Conservation (phyloP, 345 rosid species). For the Boechera divaricarpa region DNA sequence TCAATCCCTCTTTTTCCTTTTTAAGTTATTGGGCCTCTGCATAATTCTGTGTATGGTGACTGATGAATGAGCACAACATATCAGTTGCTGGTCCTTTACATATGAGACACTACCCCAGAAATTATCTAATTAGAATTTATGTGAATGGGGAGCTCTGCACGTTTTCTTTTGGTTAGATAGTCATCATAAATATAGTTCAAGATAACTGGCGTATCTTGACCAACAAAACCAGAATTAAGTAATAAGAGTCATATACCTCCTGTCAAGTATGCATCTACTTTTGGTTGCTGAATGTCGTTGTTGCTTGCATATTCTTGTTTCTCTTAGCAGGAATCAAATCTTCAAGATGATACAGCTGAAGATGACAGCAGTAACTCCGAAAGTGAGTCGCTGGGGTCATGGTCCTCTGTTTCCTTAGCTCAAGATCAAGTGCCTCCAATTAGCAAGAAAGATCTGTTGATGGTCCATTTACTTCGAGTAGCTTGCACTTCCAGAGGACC, state of each 20-base stretch:
- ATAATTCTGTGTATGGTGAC: not conserved
- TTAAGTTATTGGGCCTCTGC: not conserved
- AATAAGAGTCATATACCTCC: slow-evolving; percentile 11
- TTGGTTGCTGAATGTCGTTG: slow-evolving; percentile 12
- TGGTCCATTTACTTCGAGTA: slow-evolving; percentile 91
- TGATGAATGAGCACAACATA: not conserved
- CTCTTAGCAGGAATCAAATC: slow-evolving; percentile 20
- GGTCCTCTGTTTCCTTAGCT: slow-evolving; percentile 57
- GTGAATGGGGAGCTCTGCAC: not conserved
- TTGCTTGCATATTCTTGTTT: slow-evolving; percentile 17
- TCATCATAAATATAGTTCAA: slow-evolving; percentile 8
- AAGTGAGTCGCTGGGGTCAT: slow-evolving; percentile 51
- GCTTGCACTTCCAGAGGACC: slow-evolving; percentile 81
- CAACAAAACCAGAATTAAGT: slow-evolving; percentile 3
- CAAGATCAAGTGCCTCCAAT: slow-evolving; percentile 56
- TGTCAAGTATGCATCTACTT: slow-evolving; percentile 5
- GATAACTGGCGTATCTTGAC: slow-evolving; percentile 5
- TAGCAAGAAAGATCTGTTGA: slow-evolving; percentile 69
- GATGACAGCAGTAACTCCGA: slow-evolving; percentile 50
- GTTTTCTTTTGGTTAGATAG: slow-evolving; percentile 12
- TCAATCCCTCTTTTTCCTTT: slow-evolving; percentile 1
- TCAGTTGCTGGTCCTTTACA: slow-evolving; percentile 2
- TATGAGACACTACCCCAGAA: not conserved
- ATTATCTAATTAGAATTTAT: slow-evolving; percentile 6
- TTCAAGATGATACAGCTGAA: slow-evolving; percentile 44